Conservation (phyloP, 1,284 basidiomycete genomes). For the Puccinia coronata region DNA sequence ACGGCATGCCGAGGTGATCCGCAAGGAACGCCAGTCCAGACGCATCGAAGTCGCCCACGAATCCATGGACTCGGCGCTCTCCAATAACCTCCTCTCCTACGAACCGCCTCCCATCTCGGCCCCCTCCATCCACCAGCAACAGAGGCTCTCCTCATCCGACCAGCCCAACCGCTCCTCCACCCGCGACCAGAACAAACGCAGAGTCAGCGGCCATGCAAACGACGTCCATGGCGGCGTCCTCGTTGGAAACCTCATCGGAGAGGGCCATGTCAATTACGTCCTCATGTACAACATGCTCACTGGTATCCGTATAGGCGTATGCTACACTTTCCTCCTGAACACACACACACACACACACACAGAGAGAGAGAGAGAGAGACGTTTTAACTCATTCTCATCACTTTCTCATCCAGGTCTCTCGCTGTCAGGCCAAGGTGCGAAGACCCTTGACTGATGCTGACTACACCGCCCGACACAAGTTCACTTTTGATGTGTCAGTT, state of each 20-base stretch:
- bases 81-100: too few relatives aligned
- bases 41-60: conserved; percentile 4
- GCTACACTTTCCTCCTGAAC: conserved; percentile 54
- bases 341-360: too few relatives aligned
- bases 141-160: not conserved
- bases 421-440: conserved; percentile 92
- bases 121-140: not conserved
- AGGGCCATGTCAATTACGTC: conserved; percentile 96
- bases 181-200: not conserved
- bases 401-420: conserved; percentile 80
- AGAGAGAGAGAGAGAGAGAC: too few relatives aligned
- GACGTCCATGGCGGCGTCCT: conserved; percentile 63
- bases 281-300: conserved; percentile 99
- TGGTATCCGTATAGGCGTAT: conserved; percentile 88
- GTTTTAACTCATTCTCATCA: too few relatives aligned
- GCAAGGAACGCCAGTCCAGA: conserved; percentile 27
- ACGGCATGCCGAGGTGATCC: conserved; percentile 21
- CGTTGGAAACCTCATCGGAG: conserved; percentile 92
- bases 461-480: conserved; percentile 88
- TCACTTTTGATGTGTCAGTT: conserved; percentile 90
- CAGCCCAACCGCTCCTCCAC: not conserved
- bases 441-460: conserved; percentile 81
- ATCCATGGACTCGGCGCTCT: not conserved
- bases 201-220: conserved; percentile 9
- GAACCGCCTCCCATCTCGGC: not conserved